phyloP scores from a whole-genome alignment of 2,329 filamentous ascomycete species.

The Verruconis gallopava region DNA sequence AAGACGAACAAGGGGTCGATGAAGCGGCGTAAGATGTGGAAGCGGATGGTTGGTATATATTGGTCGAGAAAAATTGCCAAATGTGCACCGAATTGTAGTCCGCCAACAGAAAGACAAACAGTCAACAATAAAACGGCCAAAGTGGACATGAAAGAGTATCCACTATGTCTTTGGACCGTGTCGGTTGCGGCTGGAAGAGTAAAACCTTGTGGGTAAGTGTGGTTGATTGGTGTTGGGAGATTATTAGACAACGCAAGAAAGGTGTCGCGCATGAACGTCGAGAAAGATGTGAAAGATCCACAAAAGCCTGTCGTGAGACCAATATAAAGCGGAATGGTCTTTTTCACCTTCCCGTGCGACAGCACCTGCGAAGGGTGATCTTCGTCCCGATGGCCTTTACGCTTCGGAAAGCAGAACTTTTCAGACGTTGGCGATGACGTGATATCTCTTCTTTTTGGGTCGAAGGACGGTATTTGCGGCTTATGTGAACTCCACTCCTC shows the following conservation, averaged over 20 bases:
- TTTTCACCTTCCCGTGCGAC: constrained; percentile 47
- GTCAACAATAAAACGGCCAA: constrained; percentile 63
- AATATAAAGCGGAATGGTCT: constrained; percentile 78
- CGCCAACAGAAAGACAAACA: constrained; percentile 56
- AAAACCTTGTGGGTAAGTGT: constrained; percentile 18
- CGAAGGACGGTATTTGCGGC: background rate
- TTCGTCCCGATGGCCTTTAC: background rate
- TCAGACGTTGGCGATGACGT: background rate
- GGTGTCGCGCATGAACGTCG: constrained; percentile 65
- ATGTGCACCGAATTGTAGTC: constrained; percentile 63
- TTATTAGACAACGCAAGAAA: constrained; percentile 72
- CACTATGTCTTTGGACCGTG: constrained; percentile 45
- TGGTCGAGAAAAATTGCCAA: constrained; percentile 51
- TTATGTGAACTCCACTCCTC: constrained; percentile 42
- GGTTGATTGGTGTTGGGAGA: constrained; percentile 40
- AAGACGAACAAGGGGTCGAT: constrained; percentile 52
- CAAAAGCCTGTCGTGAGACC: constrained; percentile 80
- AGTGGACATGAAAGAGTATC: constrained; percentile 73
- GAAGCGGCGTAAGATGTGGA: constrained; percentile 41
- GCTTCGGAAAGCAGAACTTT: background rate
- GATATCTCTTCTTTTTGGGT: background rate
- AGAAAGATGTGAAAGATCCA: constrained; percentile 83
- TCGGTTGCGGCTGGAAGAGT: constrained; percentile 13
- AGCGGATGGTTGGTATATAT: constrained; percentile 48
- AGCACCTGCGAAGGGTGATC: constrained; percentile 10